Base-by-base conservation (phyloP, 2,329 filamentous ascomycete species). In the Calonectria honghensis region DNA sequence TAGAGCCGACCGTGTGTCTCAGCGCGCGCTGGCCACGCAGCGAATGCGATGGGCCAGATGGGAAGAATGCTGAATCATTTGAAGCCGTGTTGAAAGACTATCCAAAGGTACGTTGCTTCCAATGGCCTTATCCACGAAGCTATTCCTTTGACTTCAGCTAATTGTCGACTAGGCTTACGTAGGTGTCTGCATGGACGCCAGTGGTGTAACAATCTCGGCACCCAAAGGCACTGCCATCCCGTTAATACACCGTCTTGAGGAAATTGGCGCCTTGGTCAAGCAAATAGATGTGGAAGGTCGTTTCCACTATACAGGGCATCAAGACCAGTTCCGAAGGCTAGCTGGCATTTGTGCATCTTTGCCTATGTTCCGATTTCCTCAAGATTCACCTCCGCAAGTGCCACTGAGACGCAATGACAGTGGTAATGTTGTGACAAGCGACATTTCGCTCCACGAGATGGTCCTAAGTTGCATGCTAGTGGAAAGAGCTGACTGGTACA, bases 281-380 rank as follows among this genome's bases (percentile, higher is more conserved):
- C 35, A 61, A 24, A 61, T 61, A 18, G 57, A 41, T 61, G 57
- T 61, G 13, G 57, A 61, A 41, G 57, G 57, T 7, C 57, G 57
- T 13, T 61, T 61, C 13, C 57, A 61, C 37, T 20, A 61, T 41
- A 13, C 57, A 3, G 35, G 57, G 3, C 57, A 61, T 41, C 57
- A 61, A 29, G 35, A 41, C 16, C n/a, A 37, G 7, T 61, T 39
- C 27, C 6, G 4, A 24, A 39, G 14, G 20, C 35, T 61, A 27
- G 14, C 35, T 11, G n/a, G 6, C 1, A 29, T 61, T 24, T 61
- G 57, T 35, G 35, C 35, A 6, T 61, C 35, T 20, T 10, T 61
- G 10, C 57, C 57, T 14, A 61, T 61, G 57, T 41, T 39, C 35
- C 57, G 39, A 27, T 61, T 61, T 61, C 35, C 57, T 24, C 18